Evolutionary conservation across 352 stramenopile species (phyloP), one percentile per base, ranked within the genome.

Genomic region (Globisporangium cylindrosporum): DNA sequence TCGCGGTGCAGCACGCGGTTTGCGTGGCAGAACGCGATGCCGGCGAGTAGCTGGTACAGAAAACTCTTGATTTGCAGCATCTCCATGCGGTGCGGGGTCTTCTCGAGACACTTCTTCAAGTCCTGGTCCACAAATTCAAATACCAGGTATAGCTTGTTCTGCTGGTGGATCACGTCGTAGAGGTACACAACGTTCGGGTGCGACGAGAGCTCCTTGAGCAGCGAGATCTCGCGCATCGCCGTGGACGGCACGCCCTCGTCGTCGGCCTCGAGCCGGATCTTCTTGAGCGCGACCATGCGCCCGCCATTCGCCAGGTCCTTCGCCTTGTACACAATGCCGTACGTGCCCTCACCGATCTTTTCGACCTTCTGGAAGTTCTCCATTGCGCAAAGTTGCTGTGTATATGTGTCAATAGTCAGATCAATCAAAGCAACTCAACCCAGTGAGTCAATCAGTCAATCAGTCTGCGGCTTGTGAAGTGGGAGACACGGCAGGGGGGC

Each of bases 201-300:
- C 67, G 92, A 92, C 36, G 83, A 92, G 14, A 99, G 78, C 75
- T 98, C 94, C 70, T 97, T 94, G 14, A 99, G 82, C 38, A 98
- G 81, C 67, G 92, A 98, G 74, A 99, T 99, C 79, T 99, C 97
- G 46, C 97, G 83, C 86, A 99, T 99, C 5, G 97, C 96, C 6
- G 97, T 99, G 12, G 90, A 98, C 18, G 97, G 97, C 67, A 99
- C 98, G n/a, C 97, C 97, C 59, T 99, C 97, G 72, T 99, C 97
- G 70, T 99, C 97, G 8, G 84, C 81, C 67, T 94, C 87, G 0
- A 97, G 71, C 0, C 88, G 85, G 62, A 97, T 94, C 69, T 97
- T 97, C 78, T 99, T 99, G 51, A 99, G 85, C 15, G 96, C 95
- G 36, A 99, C 93, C 71, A 98, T 97, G 73, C 83, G 84, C 0